Evolutionary conservation across 2,329 filamentous ascomycete genomes (phyloP), one percentile per base, ranked within the genome.

Genomic region (Chaetomium globosum): DNA sequence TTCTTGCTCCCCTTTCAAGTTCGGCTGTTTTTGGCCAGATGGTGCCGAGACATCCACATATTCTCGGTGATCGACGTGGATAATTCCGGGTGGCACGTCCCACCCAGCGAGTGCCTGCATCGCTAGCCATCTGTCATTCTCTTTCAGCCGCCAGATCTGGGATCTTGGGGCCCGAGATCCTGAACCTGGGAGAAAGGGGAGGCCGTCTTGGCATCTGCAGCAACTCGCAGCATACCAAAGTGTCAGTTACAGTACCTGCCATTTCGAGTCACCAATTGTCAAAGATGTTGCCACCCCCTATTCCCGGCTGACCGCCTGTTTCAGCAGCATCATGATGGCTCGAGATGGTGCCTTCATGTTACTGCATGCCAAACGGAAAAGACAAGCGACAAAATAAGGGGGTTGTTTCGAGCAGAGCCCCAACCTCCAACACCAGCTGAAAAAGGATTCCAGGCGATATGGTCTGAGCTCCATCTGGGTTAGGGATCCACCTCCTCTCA

Each of bases 11-110:
- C 2, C 26, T 4, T 26, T 26, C 26, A 4, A 26, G 26, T 4
- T 26, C 26, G 26, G 26, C 26, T 26, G 2, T 26, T 26, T 26
- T 26, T 26, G 26, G 26, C 26, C 26, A 26, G 26, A 26, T 2
- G 26, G 26, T 26, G 26, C 26, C 26, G 26, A 26, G n/a, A 43
- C 21, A 19, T 39, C 33, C 56, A 33, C 49, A 49, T 54, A 46
- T 30, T 46, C 49, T 30, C 21, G n/a, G 26, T 46, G 55, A 58
- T 63, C 53, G 43, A 26, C 52, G 39, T 19, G 52, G 28, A 61
- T 54, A 48, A 46, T 61, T 55, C 59, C 59, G 59, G 36, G 26
- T 55, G 59, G 59, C 33, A 12, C 33, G 21, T 48, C 21, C 46
- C 46, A 48, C 39, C 6, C 39, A 43, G 16, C 39, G 43, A 51